Base-by-base conservation (phyloP, 352 stramenopile species). In the Phytophthora sojae region DNA sequence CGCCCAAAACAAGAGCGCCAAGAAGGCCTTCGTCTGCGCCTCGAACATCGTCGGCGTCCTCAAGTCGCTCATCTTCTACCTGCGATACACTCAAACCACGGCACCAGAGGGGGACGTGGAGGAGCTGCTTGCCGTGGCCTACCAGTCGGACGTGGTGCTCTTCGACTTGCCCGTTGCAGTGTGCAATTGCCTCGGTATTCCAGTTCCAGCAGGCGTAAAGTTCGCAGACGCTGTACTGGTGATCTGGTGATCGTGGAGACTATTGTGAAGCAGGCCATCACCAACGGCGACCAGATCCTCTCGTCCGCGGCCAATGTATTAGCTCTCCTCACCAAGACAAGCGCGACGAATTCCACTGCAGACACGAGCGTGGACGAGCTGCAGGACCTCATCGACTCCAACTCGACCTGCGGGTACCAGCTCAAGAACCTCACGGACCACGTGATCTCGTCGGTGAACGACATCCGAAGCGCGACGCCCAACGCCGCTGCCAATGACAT, bases 401-500 rank as follows among this genome's bases (percentile, higher is more conserved):
- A 61, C 26, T 61, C 51, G 25, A 64, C 21, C 4, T 60, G 63
- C 26, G 55, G 63, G 11, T 70, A 64, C 30, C 45, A 64, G 25
- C 60, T 73, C 14, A 74, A 77, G 58, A 73, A 54, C 12, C 59
- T 78, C 2, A 73, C 71, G 0, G 71, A 77, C 50, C 68, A 75
- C 23, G 71, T 66, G 0, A 62, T 72, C 15, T 21, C 57, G 6
- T 49, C 45, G 9, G 61, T 78, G 6, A 69, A 68, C 19, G 50
- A 71, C 8, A 37, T 72, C 30, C 71, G 71, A 14, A 66, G 47
- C 45, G 25, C 42, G 14, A 75, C 65, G 7, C 64, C 64, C 1
- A 56, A 52, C 25, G 45, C 39, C 47, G 32, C 59, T 35, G 59
- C 21, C 23, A 45, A 69, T 2, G 64, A 67, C 44, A 32, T 77